Base-by-base conservation (phyloP, 164 flowering plant species). In the Tetrastigma voinierianum region DNA sequence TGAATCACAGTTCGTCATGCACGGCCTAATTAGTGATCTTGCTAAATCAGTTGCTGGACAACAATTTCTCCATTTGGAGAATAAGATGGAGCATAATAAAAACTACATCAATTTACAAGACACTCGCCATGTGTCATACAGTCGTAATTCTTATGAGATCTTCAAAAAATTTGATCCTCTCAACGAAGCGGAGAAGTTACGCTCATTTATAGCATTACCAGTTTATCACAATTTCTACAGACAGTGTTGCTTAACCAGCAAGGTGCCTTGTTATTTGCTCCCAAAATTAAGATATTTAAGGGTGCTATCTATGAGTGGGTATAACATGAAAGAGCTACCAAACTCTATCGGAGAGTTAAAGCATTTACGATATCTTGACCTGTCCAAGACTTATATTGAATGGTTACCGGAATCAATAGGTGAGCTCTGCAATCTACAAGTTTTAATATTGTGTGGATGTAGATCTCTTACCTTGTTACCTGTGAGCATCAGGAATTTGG, bases 301-400 rank as follows among this genome's bases (percentile, higher is more conserved):
- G 0, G 40, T 25, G 40, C 40, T 25, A 25, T 25, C 40, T 25
- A 4, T 25, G 40, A 25, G 40, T 25, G 8, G 8, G 40, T 25
- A 25, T 25, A 0, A 0, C 0, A 25, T 25, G 6, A 25, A 25
- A 25, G 21, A 16, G 24, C 9, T 67, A 1, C 64, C 64, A 2
- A 32, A 10, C 4, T 59, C 40, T 1, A 9, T 51, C 0, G 64
- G 65, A 4, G 44, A 67, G 4, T 40, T 67, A 16, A 59, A 59
- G 43, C 70, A 59, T 32, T 40, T 67, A 12, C 51, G 70, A n/a
- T 59, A 59, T 59, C 44, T 67, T 13, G 23, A 60, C 17, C 16
- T 67, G 4, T 49, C 64, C 9, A 4, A n/a, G 0, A 24, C 13
- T 19, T 0, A 0, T 0, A 57, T 67, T 3, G 19, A 1, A 51